Evolutionary conservation across 129 eudicot species (phyloP), one percentile per base, ranked within the genome.

Genomic region (Centaurea solstitialis): DNA sequence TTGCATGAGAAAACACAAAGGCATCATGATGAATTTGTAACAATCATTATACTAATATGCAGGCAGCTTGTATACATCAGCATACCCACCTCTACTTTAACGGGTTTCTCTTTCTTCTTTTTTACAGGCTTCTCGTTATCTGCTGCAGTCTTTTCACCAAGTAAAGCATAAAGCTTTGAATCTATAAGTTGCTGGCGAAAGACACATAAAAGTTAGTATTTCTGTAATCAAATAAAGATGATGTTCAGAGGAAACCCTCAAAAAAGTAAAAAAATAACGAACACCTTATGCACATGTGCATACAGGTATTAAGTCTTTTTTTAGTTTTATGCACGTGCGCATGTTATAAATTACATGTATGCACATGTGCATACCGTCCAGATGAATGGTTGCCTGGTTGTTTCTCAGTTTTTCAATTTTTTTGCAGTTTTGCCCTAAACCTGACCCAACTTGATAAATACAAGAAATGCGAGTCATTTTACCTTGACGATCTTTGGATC

Each of bases 31-130:
- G 7, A 74, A 47, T 47, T 23, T 24, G 21, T 53, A 50, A 30
- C 53, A 50, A 33, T 26, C 13, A 7, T 24, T 57, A 17, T 13
- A 53, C 59, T 53, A 18, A 24, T 26, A 75, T 39, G 75, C 57
- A 68, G 20, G 21, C 62, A 53, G 62, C 62, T 17, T 15, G 7
- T 17, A 53, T 50, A 50, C n/a, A 50, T 20, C 61, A 17, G 62
- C 18, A 1, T 17, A n/a, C 81, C 53, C 39, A 90, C 95, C 93
- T 91, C 97, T 69, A 82, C 91, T 87, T 96, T 96, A 50, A 81
- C 87, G 71, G 94, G 92, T 85, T 93, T 96, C 85, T 96, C 99
- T 90, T 96, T 96, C 84, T 96, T 96, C 97, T 93, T 93, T 87
- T 96, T 96, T 4, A 86, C 83, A 70, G 95, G 98, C 87, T 93